phyloP scores from a whole-genome alignment of 1,139 yeast genomes.

The Yamadazyma siamensis region DNA sequence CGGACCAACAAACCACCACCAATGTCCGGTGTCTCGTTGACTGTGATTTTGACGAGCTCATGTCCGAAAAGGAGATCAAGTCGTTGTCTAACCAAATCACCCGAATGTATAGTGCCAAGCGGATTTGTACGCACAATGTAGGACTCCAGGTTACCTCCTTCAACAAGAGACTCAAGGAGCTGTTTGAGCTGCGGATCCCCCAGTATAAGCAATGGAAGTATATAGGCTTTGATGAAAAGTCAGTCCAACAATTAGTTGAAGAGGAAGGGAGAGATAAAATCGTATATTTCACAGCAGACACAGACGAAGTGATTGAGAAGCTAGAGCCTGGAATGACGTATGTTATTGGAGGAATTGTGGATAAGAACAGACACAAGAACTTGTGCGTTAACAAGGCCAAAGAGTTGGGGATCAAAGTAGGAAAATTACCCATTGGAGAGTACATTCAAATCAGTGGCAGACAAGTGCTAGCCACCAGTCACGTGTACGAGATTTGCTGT shows the following conservation, averaged over 20 bases:
- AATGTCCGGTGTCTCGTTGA: slow-evolving; percentile 65
- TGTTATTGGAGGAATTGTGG: slow-evolving; percentile 93
- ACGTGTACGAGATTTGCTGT: slow-evolving; percentile 82
- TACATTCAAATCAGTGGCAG: slow-evolving; percentile 81
- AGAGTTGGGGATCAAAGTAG: slow-evolving; percentile 66
- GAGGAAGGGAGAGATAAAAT: slow-evolving; percentile 18
- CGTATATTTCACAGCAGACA: slow-evolving; percentile 84
- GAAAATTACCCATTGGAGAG: slow-evolving; percentile 83
- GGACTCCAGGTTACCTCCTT: slow-evolving; percentile 63
- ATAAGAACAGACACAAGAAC: slow-evolving; percentile 85
- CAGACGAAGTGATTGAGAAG: slow-evolving; percentile 60
- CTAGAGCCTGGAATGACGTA: slow-evolving; percentile 72
- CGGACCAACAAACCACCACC: slow-evolving; percentile 41
- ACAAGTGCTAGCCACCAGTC: slow-evolving; percentile 88
- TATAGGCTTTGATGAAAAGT: slow-evolving; percentile 50
- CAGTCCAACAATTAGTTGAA: slow-evolving; percentile 22
- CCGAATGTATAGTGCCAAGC: slow-evolving; percentile 75
- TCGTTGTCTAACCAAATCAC: slow-evolving; percentile 80
- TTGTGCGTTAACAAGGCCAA: slow-evolving; percentile 82
- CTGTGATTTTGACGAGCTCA: slow-evolving; percentile 86
- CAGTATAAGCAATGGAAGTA: slow-evolving; percentile 65
- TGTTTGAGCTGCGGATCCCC: slow-evolving; percentile 66
- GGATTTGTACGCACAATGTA: slow-evolving; percentile 58
- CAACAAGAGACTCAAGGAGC: slow-evolving; percentile 56
- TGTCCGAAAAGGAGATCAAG: slow-evolving; percentile 76